Evolutionary conservation across 306 rosid genomes (phyloP).

Genomic region (Prunus fruticosa): DNA sequence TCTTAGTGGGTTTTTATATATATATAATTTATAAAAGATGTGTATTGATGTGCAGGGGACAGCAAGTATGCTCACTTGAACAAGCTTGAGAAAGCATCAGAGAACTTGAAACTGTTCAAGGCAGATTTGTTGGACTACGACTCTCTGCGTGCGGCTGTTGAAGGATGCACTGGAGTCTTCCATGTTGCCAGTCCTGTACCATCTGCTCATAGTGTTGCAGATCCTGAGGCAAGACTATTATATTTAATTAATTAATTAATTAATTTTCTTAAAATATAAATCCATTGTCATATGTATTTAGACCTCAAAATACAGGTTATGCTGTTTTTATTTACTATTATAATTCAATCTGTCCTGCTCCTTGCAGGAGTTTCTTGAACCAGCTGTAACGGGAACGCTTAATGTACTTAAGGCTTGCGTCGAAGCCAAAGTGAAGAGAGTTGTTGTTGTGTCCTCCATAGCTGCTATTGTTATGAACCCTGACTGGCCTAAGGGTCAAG

Average conservation of each 20-base stretch:
- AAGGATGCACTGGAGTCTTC: constrained; percentile 33
- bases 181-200: constrained; percentile 35
- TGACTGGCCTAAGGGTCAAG: constrained; percentile 21
- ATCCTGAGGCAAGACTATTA: constrained; percentile 16
- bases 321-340: no score
- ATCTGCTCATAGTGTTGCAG: neutral
- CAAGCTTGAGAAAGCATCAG: constrained; percentile 24
- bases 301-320: neutral
- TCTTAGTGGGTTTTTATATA: neutral
- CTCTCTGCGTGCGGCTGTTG: constrained; percentile 20
- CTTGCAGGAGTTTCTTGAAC: constrained; percentile 17
- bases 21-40: no score
- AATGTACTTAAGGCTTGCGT: constrained; percentile 28
- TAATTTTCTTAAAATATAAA: no score
- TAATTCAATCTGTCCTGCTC: neutral
- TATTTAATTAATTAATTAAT: neutral
- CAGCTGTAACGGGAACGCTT: constrained; percentile 24
- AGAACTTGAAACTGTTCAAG: constrained; percentile 26
- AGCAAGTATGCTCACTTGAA: constrained; percentile 21
- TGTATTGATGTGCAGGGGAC: neutral
- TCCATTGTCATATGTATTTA: no score
- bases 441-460: constrained; percentile 26
- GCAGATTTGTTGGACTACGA: constrained; percentile 34
- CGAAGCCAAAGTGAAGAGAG: constrained; percentile 27
- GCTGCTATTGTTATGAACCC: constrained; percentile 20